A percentile compares a stretch with the other conserved stretches of the same genome.
phyloP scores from a whole-genome alignment of 2,329 filamentous ascomycete genomes.

The Penicillium sp. region DNA sequence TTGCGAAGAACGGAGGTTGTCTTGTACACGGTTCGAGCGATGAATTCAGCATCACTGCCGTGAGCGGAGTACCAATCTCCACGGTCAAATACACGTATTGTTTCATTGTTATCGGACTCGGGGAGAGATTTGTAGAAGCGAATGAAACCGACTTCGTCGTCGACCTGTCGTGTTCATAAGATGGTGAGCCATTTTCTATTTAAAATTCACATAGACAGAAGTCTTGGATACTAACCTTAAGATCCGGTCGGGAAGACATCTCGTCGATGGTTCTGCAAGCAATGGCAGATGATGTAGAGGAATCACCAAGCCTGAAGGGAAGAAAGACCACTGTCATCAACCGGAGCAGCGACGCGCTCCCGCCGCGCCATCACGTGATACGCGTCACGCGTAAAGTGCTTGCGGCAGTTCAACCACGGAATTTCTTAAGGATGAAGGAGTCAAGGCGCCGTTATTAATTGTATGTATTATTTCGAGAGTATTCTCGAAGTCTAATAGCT shows the following conservation, averaged over 20 bases:
- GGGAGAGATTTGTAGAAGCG: slow-evolving; percentile 91
- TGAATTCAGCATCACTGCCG: slow-evolving; percentile 52
- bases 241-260: slow-evolving; percentile 73
- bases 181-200: slow-evolving; percentile 9
- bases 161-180: slow-evolving; percentile 63
- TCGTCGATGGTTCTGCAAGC: slow-evolving; percentile 31
- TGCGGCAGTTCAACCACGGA: background rate
- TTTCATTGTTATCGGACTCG: slow-evolving; percentile 62
- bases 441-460: background rate
- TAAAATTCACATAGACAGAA: background rate
- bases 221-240: slow-evolving; percentile 61
- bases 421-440: background rate
- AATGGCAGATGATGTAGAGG: slow-evolving; percentile 10
- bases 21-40: slow-evolving; percentile 79
- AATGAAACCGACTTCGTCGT: slow-evolving; percentile 97
- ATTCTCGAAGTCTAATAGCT: slow-evolving; percentile 22
- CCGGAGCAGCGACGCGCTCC: slow-evolving; percentile 25
- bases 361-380: slow-evolving; percentile 37
- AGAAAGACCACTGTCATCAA: background rate
- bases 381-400: slow-evolving; percentile 38
- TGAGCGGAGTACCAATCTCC: slow-evolving; percentile 87
- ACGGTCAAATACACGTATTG: slow-evolving; percentile 88
- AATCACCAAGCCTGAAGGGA: background rate
- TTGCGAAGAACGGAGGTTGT: slow-evolving; percentile 94
- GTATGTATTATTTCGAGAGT: slow-evolving; percentile 19